Base-by-base conservation (phyloP, 208 protist species). In the Leptomonas seymouri region DNA sequence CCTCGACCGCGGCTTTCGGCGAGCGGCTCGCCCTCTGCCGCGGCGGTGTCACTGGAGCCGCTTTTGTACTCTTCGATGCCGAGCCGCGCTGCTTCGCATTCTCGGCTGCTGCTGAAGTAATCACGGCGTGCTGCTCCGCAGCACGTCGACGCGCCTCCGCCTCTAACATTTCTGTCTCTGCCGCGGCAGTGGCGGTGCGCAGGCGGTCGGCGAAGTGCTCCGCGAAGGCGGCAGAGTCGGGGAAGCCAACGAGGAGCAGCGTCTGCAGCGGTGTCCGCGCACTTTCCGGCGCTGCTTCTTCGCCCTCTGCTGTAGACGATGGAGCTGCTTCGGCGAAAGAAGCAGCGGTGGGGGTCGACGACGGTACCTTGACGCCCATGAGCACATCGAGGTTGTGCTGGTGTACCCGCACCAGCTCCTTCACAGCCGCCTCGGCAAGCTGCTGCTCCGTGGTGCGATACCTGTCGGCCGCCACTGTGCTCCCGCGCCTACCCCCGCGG, bases 211-310 rank as follows among this genome's bases (percentile, higher is more conserved):
- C 53, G n/a, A 94, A 54, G 16, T 64, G 45, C 25, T 84, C 78
- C 54, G 78, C 79, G 73, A 94, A 91, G 30, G 54, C 30, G n/a
- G 84, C 76, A 8, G 76, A 68, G 44, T 93, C 84, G 25, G 89
- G 86, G 74, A 94, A 94, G 34, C 84, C 80, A 3, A 94, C 72
- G 34, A 92, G 76, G 25, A 90, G 65, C 15, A 94, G 51, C 2
- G 61, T 62, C 25, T 71, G 64, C 31, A 86, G 72, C 54, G 74
- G 56, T 20, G 46, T 54, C 6, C 30, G n/a, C 41, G 2, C 67
- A 9, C 18, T 18, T 31, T 73, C 68, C 16, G 18, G n/a, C 25
- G 25, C 41, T 3, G 28, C 50, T 16, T 49, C 72, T 20, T 42
- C 60, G 30, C 42, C 44, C 5, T 41, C 66, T 0, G 14, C 44